Conservation (phyloP, 305 asterid genomes). For the Fraxinus latifolia region DNA sequence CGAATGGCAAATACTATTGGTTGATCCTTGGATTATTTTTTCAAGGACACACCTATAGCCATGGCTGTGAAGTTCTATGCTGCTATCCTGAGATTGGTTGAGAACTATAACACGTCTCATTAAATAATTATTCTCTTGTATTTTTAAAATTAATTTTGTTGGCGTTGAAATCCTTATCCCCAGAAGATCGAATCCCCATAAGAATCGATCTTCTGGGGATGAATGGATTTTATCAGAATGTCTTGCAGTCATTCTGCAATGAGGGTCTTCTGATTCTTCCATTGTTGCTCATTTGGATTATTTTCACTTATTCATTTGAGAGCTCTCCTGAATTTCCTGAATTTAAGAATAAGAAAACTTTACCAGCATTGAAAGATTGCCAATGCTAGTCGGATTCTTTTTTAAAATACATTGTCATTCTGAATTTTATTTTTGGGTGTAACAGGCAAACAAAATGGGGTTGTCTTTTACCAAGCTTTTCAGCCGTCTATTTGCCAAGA, state of each 20-base stretch:
- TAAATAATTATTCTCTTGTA: neutral
- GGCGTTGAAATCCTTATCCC: neutral
- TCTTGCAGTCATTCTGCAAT: neutral
- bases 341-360: neutral
- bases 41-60: neutral
- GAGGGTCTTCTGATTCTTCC: neutral
- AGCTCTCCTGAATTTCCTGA: neutral
- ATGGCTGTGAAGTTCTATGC: neutral
- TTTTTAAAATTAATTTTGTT: neutral
- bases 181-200: neutral
- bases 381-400: neutral
- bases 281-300: neutral
- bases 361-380: neutral
- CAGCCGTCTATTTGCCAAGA: constrained; percentile 49
- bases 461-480: constrained; percentile 47
- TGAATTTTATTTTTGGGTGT: neutral
- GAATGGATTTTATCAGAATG: neutral
- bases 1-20: neutral
- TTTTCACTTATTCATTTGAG: neutral
- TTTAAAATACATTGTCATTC: neutral
- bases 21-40: neutral
- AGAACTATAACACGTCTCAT: neutral
- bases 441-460: constrained; percentile 39
- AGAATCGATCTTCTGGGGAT: neutral
- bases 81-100: neutral